Conservation (phyloP, 257 asterid species). For the Asclepias syriaca region DNA sequence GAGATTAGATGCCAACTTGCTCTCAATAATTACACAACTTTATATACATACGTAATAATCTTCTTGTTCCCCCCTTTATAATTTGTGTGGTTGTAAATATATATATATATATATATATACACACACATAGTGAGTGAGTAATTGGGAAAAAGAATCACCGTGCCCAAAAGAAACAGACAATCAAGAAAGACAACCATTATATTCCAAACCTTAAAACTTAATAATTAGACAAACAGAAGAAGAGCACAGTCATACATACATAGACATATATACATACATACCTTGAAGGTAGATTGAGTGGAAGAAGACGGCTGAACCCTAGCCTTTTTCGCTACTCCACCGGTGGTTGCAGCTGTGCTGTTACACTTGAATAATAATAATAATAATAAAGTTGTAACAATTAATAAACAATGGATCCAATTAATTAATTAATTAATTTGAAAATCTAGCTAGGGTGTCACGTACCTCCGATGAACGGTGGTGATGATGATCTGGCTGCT, state of each 20-base stretch:
- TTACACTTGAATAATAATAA: constrained; percentile 37
- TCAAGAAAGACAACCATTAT: constrained; percentile 52
- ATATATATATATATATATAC: too few relatives aligned
- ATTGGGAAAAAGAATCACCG: constrained; percentile 43
- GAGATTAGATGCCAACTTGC: constrained; percentile 11
- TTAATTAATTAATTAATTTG: not conserved
- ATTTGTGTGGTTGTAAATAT: constrained; percentile 43
- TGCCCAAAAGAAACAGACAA: constrained; percentile 34
- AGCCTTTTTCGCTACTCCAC: constrained; percentile 64
- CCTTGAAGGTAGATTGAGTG: constrained; percentile 66
- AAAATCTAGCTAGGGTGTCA: not conserved
- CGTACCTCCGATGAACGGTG: constrained; percentile 55
- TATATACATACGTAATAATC: not conserved
- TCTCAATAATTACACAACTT: constrained; percentile 7
- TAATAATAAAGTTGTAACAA: not conserved
- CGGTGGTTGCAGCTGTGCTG: constrained; percentile 30
- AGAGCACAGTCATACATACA: too few relatives aligned
- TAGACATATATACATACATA: not conserved
- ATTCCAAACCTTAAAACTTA: constrained; percentile 33
- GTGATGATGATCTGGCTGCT: constrained; percentile 10
- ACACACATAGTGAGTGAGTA: too few relatives aligned
- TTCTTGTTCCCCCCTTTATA: constrained; percentile 5
- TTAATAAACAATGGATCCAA: too few relatives aligned
- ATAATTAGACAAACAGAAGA: not conserved
- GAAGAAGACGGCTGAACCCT: constrained; percentile 63